A percentile compares a stretch with the other conserved stretches of the same genome.
Evolutionary conservation across 2,329 filamentous ascomycete species (phyloP).

Genomic region (Sordariomycetes sp.): DNA sequence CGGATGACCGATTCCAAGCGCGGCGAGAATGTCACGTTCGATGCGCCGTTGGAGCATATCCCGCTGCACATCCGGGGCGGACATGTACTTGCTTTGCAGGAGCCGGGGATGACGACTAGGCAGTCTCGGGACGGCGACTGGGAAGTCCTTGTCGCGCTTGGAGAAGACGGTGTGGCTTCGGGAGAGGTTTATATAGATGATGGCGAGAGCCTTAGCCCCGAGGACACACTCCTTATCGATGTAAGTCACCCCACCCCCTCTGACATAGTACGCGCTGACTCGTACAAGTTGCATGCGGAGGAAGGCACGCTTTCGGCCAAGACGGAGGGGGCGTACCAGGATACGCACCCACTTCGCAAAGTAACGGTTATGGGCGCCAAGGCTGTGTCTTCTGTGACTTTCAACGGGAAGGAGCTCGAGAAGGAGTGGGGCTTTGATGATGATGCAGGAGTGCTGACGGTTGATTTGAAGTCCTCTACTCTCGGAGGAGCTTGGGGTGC

Average conservation of each 20-base stretch:
- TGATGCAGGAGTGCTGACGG: constrained; percentile 29
- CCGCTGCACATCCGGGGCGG: constrained; percentile 58
- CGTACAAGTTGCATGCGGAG: constrained; percentile 24
- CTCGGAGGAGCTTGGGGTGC: constrained; percentile 39
- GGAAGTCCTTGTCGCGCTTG: constrained; percentile 56
- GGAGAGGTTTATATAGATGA: constrained; percentile 70
- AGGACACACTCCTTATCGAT: constrained; percentile 36
- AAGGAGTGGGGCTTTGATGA: constrained; percentile 31
- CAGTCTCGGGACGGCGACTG: constrained; percentile 53
- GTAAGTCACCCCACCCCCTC: constrained; percentile 14
- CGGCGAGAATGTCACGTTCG: constrained; percentile 7
- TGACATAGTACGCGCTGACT: neutral
- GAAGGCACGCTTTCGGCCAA: constrained; percentile 29
- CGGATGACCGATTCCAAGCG: constrained; percentile 17
- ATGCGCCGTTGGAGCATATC: constrained; percentile 26
- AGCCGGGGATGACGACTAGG: constrained; percentile 48
- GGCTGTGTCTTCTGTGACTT: constrained; percentile 26
- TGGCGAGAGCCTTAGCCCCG: constrained; percentile 52
- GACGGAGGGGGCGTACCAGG: constrained; percentile 36
- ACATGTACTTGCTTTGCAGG: constrained; percentile 48
- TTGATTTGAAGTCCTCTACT: constrained; percentile 37
- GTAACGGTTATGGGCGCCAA: constrained; percentile 49
- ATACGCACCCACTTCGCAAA: constrained; percentile 44
- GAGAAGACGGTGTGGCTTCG: constrained; percentile 43
- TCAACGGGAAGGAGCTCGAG: constrained; percentile 34